These are phyloP conservation scores for Torrubiella hemipterigena DNA, from an alignment of 2,329 filamentous ascomycete species.

Conservation along the genomic window DNA sequence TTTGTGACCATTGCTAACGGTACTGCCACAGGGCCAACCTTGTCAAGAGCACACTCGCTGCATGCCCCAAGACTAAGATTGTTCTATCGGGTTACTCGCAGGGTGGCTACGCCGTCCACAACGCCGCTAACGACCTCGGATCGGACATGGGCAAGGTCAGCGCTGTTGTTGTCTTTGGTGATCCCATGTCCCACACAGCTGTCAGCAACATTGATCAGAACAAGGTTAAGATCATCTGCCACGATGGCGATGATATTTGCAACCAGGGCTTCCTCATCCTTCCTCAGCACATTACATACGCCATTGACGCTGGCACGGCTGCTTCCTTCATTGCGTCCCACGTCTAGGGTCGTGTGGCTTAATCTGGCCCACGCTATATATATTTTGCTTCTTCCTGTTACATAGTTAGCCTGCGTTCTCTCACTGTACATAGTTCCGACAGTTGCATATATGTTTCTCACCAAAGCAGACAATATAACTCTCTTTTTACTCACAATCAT, in stretches of 20 bases:
- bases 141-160: constrained; percentile 13
- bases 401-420: too few species aligned
- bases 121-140: constrained; percentile 13
- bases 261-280: constrained; percentile 14
- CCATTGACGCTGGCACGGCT: constrained; percentile 10
- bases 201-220: constrained; percentile 11
- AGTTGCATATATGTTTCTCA: too few species aligned
- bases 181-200: constrained; percentile 12
- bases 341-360: too few species aligned
- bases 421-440: too few species aligned
- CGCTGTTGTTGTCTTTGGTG: constrained; percentile 19
- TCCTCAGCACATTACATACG: constrained; percentile 15
- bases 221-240: constrained; percentile 13
- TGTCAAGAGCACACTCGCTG: constrained; percentile 14
- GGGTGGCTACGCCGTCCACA: constrained; percentile 15
- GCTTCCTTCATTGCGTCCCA: constrained; percentile 12
- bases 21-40: constrained; percentile 19
- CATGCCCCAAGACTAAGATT: constrained; percentile 7
- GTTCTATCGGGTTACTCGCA: constrained; percentile 16
- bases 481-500: too few species aligned
- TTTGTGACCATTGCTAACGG: background rate
- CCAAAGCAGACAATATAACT: too few species aligned
- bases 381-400: too few species aligned
- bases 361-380: too few species aligned
- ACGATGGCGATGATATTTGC: constrained; percentile 17